Percentiles rank a stretch among this genome's conserved stretches.
phyloP scores from a whole-genome alignment of 116 monocot species.

The Zostera marina region DNA sequence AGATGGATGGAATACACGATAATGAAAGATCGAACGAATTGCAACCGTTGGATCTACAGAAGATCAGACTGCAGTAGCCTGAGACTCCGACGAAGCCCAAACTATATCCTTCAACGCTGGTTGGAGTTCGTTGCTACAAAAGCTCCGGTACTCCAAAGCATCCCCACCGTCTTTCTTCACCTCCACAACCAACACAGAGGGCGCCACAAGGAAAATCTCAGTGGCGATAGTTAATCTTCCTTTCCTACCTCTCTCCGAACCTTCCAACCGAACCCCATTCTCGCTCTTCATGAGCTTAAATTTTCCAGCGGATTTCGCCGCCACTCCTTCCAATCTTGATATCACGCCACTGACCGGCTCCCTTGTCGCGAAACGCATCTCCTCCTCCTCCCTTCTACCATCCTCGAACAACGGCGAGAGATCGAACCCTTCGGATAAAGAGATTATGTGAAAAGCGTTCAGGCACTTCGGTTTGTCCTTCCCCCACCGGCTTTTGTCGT shows the following conservation, averaged over 20 bases:
- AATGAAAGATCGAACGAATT: too few relatives aligned
- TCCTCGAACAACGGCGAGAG: slow-evolving; percentile 46
- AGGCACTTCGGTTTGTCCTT: slow-evolving; percentile 30
- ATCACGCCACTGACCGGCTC: slow-evolving; percentile 28
- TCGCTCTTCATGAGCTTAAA: slow-evolving; percentile 25
- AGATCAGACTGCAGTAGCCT: slow-evolving; percentile 4
- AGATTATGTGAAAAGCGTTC: slow-evolving; percentile 67
- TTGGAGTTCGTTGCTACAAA: slow-evolving; percentile 40
- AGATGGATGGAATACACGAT: too few relatives aligned
- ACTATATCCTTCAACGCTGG: slow-evolving; percentile 44
- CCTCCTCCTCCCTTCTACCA: slow-evolving; percentile 11
- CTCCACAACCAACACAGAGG: slow-evolving; percentile 43
- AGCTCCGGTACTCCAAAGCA: slow-evolving; percentile 31
- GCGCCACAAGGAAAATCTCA: slow-evolving; percentile 33
- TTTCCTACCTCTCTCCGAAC: slow-evolving; percentile 26
- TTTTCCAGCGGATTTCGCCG: slow-evolving; percentile 17
- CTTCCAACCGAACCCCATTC: slow-evolving; percentile 31
- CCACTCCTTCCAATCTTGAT: slow-evolving; percentile 30
- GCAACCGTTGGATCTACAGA: neutral
- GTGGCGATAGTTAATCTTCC: slow-evolving; percentile 32
- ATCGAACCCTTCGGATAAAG: slow-evolving; percentile 46
- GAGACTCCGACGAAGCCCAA: slow-evolving; percentile 21
- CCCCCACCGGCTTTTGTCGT: slow-evolving; percentile 2
- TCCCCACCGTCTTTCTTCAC: slow-evolving; percentile 38
- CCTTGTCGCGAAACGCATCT: slow-evolving; percentile 25